phyloP scores from a whole-genome alignment of 257 asterid species.

The Solanum etuberosum region DNA sequence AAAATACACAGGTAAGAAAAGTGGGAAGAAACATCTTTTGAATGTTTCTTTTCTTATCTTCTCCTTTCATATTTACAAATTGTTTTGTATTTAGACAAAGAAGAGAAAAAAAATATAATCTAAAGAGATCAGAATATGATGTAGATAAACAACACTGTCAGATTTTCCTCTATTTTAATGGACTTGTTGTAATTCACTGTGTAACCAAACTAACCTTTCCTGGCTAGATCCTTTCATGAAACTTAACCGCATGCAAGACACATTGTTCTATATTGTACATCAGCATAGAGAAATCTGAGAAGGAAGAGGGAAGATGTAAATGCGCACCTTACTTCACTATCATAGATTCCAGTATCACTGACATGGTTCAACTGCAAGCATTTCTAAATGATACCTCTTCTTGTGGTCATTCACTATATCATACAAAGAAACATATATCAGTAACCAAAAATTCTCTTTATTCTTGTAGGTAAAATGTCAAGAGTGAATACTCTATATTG shows the following conservation, averaged over 20 bases:
- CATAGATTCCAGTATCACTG: neutral
- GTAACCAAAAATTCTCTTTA: neutral
- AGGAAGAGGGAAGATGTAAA: neutral
- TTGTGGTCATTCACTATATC: neutral
- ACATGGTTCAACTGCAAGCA: neutral
- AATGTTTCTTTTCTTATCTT: neutral
- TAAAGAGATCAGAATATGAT: neutral
- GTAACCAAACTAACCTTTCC: neutral
- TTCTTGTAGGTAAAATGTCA: neutral
- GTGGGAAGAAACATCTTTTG: neutral
- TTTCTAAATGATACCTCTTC: neutral
- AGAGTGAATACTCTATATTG: neutral
- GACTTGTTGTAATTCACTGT: neutral
- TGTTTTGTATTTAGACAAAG: neutral
- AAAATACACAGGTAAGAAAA: neutral
- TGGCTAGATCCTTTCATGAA: neutral
- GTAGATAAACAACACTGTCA: neutral
- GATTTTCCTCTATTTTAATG: neutral
- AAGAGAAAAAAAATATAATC: neutral
- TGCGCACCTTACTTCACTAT: neutral
- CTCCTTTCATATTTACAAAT: neutral
- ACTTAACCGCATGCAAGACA: neutral
- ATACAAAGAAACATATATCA: neutral
- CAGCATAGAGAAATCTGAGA: neutral
- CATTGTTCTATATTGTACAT: neutral